A percentile compares a stretch with the other conserved stretches of the same genome.
These are phyloP conservation scores for Spathaspora hagerdaliae DNA, from an alignment of 805 yeast genomes.

Conservation along the genomic window DNA sequence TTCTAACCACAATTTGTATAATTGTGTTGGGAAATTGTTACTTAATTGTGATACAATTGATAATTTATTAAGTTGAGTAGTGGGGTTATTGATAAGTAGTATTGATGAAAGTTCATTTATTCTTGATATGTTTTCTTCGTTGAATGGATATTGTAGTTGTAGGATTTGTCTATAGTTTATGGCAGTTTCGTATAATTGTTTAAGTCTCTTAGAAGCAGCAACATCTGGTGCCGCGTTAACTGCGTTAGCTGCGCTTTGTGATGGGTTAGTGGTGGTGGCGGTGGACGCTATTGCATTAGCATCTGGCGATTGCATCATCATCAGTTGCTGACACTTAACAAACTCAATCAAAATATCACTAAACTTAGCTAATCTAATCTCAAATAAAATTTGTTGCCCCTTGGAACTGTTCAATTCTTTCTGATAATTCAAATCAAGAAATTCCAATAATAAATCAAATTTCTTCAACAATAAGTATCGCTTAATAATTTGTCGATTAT, in stretches of 20 bases:
- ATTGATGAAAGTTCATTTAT: constrained; percentile 20
- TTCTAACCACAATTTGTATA: constrained; percentile 14
- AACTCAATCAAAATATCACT: constrained; percentile 18
- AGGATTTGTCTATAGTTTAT: constrained; percentile 15
- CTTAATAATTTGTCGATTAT: constrained; percentile 21
- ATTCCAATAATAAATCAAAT: constrained; percentile 19
- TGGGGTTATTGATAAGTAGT: constrained; percentile 17
- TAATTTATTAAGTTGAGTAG: constrained; percentile 15
- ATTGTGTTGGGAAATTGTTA: constrained; percentile 16
- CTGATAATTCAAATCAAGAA: constrained; percentile 18
- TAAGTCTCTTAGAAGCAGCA: no score
- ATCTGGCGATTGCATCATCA: not conserved
- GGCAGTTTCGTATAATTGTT: constrained; percentile 14
- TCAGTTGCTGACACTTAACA: constrained; percentile 11
- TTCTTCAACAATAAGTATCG: constrained; percentile 16
- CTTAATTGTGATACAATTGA: constrained; percentile 18
- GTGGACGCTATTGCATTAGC: constrained; percentile 9
- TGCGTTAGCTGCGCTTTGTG: no score
- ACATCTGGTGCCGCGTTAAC: no score
- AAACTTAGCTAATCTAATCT: constrained; percentile 22
- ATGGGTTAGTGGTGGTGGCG: not conserved
- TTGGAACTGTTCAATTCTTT: constrained; percentile 8
- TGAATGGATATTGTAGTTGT: not conserved
- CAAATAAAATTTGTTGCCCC: constrained; percentile 17
- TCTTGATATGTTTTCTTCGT: constrained; percentile 3